Conservation (phyloP, 495 filamentous ascomycete genomes). For the Eremomyces bilateralis region DNA sequence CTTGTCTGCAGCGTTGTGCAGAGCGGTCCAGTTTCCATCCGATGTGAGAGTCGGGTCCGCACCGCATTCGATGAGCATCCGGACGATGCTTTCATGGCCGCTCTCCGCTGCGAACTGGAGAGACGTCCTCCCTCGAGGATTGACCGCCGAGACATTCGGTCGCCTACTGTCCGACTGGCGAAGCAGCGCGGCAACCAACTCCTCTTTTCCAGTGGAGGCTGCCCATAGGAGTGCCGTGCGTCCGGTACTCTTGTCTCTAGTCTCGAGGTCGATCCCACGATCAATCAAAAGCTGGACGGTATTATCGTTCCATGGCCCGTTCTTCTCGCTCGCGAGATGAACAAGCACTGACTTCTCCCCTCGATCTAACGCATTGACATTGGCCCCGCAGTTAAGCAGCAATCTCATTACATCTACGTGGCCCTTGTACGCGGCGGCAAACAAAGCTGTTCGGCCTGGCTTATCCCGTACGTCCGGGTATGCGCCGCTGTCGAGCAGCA, state of each 20-base stretch:
- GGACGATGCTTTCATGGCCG: constrained; percentile 27
- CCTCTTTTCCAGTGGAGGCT: constrained; percentile 11
- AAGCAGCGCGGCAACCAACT: neutral
- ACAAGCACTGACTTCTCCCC: constrained; percentile 33
- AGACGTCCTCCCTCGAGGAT: constrained; percentile 41
- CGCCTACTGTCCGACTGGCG: neutral
- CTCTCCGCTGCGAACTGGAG: constrained; percentile 41
- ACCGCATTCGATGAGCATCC: constrained; percentile 25
- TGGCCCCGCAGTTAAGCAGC: constrained; percentile 21
- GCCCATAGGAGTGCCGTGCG: constrained; percentile 49
- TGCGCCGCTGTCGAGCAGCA: too few species aligned
- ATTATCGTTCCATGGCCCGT: constrained; percentile 19
- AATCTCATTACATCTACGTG: constrained; percentile 16
- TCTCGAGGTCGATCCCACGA: constrained; percentile 29
- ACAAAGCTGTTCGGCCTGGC: neutral
- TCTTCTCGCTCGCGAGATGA: constrained; percentile 34
- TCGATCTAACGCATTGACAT: constrained; percentile 30
- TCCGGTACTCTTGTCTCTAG: constrained; percentile 33
- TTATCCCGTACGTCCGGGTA: neutral
- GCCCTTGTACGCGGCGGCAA: neutral
- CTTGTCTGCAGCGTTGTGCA: constrained; percentile 12
- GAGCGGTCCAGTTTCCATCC: constrained; percentile 12
- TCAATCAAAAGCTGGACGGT: constrained; percentile 33
- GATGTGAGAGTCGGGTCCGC: constrained; percentile 28
- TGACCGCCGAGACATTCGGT: constrained; percentile 29